Percentiles rank a stretch among this genome's conserved stretches.
Evolutionary conservation across 2,329 filamentous ascomycete species (phyloP).

Genomic region (Talaromyces amestolkiae): DNA sequence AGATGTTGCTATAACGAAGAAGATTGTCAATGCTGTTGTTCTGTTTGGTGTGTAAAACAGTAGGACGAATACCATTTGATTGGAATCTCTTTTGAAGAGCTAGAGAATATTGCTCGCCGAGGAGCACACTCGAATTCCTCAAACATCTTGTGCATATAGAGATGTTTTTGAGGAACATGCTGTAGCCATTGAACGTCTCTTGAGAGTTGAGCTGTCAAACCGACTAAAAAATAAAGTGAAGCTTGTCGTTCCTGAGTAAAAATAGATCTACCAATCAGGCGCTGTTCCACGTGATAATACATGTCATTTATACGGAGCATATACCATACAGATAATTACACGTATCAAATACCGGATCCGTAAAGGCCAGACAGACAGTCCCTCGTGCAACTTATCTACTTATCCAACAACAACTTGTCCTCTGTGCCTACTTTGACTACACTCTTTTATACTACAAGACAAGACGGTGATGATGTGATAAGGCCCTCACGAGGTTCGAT

Average conservation of each 20-base stretch:
- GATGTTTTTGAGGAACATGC: slow-evolving; percentile 17
- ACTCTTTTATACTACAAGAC: not conserved
- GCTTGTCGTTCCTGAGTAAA: not conserved
- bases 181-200: slow-evolving; percentile 9
- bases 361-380: slow-evolving; percentile 38
- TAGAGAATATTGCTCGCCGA: slow-evolving; percentile 26
- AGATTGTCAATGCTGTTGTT: slow-evolving; percentile 16
- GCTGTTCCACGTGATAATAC: slow-evolving; percentile 8
- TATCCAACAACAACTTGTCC: slow-evolving; percentile 18
- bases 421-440: not conserved
- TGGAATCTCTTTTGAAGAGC: slow-evolving; percentile 27
- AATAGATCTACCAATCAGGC: slow-evolving; percentile 4
- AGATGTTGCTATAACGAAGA: slow-evolving; percentile 23
- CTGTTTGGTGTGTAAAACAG: not conserved
- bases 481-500: slow-evolving; percentile 10
- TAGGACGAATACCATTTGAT: slow-evolving; percentile 30
- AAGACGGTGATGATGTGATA: slow-evolving; percentile 19
- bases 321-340: slow-evolving; percentile 10
- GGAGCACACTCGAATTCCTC: slow-evolving; percentile 36
- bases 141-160: slow-evolving; percentile 51
- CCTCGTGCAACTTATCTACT: not conserved
- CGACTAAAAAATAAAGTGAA: not conserved
- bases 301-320: not conserved
- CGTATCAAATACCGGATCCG: slow-evolving; percentile 21
- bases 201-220: not conserved